Conservation (phyloP, 176 grass and related monocot genomes). For the Oryza meridionalis region DNA sequence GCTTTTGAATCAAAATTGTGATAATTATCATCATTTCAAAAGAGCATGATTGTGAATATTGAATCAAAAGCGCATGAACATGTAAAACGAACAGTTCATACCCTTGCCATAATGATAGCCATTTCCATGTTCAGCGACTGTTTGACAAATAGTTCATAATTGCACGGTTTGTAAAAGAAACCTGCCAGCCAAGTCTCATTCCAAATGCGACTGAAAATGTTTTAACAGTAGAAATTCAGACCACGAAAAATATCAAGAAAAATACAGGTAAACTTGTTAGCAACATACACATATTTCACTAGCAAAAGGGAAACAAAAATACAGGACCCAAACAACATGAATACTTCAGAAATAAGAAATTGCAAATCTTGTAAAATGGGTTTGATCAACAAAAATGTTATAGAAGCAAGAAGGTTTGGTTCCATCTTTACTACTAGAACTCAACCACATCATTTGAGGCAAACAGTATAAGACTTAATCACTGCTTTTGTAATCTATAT, state of each 20-base stretch:
- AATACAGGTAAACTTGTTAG: slow-evolving; percentile 2
- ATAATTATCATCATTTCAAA: slow-evolving; percentile 2
- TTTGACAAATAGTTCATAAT: slow-evolving; percentile 98
- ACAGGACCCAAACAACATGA: slow-evolving; percentile 22
- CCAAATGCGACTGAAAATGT: slow-evolving; percentile 86
- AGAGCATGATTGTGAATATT: neutral
- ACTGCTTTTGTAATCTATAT: slow-evolving; percentile 6
- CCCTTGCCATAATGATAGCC: slow-evolving; percentile 98
- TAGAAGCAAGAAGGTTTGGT: slow-evolving; percentile 18
- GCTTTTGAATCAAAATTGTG: slow-evolving; percentile 12
- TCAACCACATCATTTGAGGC: slow-evolving; percentile 11
- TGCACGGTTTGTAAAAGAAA: slow-evolving; percentile 99
- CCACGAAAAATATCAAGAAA: neutral
- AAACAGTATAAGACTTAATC: slow-evolving; percentile 8
- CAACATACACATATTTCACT: slow-evolving; percentile 22
- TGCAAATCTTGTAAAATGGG: neutral
- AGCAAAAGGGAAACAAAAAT: slow-evolving; percentile 2
- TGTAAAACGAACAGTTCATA: slow-evolving; percentile 43
- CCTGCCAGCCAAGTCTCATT: slow-evolving; percentile 93
- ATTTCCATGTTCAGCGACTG: slow-evolving; percentile 99
- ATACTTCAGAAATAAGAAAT: slow-evolving; percentile 2
- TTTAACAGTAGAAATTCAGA: slow-evolving; percentile 11
- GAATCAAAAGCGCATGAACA: neutral
- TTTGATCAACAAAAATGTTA: neutral
- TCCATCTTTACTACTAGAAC: neutral